Base-by-base conservation (phyloP, 805 yeast genomes). In the Kluyveromyces starmeri region DNA sequence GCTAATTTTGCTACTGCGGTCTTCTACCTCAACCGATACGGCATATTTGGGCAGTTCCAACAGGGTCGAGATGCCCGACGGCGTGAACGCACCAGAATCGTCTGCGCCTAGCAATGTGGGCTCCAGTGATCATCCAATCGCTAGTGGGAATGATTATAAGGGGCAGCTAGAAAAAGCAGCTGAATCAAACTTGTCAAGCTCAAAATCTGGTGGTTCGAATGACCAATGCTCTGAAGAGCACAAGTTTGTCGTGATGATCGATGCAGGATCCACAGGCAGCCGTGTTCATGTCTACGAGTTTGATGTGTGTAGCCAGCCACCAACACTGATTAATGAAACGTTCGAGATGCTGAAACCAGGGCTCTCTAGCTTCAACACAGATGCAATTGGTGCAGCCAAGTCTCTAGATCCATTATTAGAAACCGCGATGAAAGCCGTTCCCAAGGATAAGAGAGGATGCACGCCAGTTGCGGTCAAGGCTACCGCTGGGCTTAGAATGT, bases 241-340 rank as follows among this genome's bases (percentile, higher is more conserved):
- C 22, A 81, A 82, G 52, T 89, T 70, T 48, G 96, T 88, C 20
- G 72, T 92, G 16, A 86, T 92, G 96, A 68, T 92, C 37, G 99
- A 92, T 65, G 98, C 98, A 6, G 99, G 98, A 7, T 88, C 97
- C 1, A 81, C 95, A 11, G 98, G 98, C 20, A 86, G 96, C 11
- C 78, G 98, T 58, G 83, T 92, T 25, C 99, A 94, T 59, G 79
- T 92, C 31, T 92, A 94, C 62, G 77, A 82, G 48, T 92, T 92
- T 64, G 83, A 85, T 63, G 77, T 84, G 37, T 88, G 97, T 55
- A 68, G 67, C 31, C 73, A 82, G 24, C 89, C 95, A 37, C 97
- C 99, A 28, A 68, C 64, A 39, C 75, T 92, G 46, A 60, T 85
- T 37, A 65, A 70, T 32, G 98, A 92, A 64, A 73, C 71, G 36